Evolutionary conservation across 139 green algal species (phyloP).

Genomic region (Chlamydomonas eustigma): DNA sequence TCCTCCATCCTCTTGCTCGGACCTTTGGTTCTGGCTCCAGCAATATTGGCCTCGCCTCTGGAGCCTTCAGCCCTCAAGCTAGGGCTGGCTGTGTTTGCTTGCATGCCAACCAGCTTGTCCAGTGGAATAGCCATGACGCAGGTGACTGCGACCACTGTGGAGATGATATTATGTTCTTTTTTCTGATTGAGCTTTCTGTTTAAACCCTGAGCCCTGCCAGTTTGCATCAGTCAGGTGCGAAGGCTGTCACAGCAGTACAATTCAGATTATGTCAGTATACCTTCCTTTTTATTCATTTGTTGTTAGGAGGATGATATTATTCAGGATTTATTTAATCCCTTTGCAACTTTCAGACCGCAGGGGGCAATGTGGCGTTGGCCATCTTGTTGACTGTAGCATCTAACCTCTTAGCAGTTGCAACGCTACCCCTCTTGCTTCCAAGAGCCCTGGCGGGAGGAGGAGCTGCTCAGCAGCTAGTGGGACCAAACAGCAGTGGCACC

Average conservation of each 20-base stretch:
- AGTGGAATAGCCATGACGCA: slow-evolving; percentile 16
- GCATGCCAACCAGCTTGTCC: slow-evolving; percentile 69
- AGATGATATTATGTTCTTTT: no score
- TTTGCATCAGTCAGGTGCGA: no score
- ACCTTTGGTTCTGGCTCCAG: slow-evolving; percentile 32
- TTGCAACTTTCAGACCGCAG: slow-evolving; percentile 18
- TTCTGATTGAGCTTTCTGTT: no score
- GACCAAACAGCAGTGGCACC: slow-evolving; percentile 25
- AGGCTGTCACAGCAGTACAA: no score
- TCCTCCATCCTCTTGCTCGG: slow-evolving; percentile 51
- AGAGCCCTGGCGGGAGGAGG: slow-evolving; percentile 33
- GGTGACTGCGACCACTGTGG: no score
- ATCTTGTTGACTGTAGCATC: slow-evolving; percentile 62
- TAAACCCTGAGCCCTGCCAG: no score
- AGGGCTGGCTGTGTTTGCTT: slow-evolving; percentile 67
- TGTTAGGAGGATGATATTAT: no score
- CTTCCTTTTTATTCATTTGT: no score
- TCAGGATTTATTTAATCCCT: no score
- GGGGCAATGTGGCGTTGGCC: slow-evolving; percentile 69
- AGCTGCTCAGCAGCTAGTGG: not conserved
- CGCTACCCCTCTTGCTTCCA: slow-evolving; percentile 53
- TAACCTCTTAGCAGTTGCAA: slow-evolving; percentile 69
- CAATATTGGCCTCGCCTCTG: slow-evolving; percentile 38
- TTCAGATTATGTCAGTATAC: no score
- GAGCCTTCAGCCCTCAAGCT: slow-evolving; percentile 38